A percentile compares a stretch with the other conserved stretches of the same genome.
phyloP scores from a whole-genome alignment of 2,329 filamentous ascomycete genomes.

The Fusarium cicatricum region DNA sequence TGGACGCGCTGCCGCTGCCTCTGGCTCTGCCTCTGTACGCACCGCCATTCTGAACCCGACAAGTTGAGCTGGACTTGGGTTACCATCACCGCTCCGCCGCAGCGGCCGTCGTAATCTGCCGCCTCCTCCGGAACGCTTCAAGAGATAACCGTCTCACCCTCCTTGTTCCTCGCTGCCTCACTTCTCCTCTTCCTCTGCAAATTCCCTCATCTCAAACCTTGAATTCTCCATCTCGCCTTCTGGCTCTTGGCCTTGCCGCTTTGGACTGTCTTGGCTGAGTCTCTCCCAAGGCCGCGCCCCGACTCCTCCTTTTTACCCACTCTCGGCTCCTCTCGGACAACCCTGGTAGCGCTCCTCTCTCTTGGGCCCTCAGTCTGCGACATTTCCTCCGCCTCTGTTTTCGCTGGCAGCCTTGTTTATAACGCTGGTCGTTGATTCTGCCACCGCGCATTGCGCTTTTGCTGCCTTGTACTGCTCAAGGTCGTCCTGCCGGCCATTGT shows the following conservation, averaged over 20 bases:
- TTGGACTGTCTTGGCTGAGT: conserved; percentile 9
- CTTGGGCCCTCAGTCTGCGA: conserved; percentile 21
- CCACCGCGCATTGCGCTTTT: conserved; percentile 15
- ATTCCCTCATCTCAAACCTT: conserved; percentile 3
- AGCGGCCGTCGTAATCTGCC: conserved; percentile 43
- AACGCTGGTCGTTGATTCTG: conserved; percentile 29
- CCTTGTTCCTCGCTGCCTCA: conserved; percentile 4
- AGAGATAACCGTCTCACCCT: conserved; percentile 14
- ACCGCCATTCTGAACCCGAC: conserved; percentile 30
- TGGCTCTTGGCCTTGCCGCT: background rate
- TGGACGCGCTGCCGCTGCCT: background rate
- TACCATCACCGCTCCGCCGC: conserved; percentile 40
- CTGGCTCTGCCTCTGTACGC: conserved; percentile 16
- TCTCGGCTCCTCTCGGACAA: conserved; percentile 33
- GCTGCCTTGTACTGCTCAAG: conserved; percentile 7
- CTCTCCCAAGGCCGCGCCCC: conserved; percentile 7
- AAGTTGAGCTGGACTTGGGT: background rate
- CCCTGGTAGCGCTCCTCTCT: conserved; percentile 23
- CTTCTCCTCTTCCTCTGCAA: background rate
- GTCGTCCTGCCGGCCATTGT: conserved; percentile 23
- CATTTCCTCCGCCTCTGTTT: conserved; percentile 27
- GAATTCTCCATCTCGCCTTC: conserved; percentile 2
- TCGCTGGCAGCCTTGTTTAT: conserved; percentile 21
- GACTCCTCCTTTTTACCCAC: conserved; percentile 29
- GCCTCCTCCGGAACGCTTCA: conserved; percentile 31